A percentile compares a stretch with the other conserved stretches of the same genome.
phyloP scores from a whole-genome alignment of 805 yeast species.

The Saccharomycopsis amapae region DNA sequence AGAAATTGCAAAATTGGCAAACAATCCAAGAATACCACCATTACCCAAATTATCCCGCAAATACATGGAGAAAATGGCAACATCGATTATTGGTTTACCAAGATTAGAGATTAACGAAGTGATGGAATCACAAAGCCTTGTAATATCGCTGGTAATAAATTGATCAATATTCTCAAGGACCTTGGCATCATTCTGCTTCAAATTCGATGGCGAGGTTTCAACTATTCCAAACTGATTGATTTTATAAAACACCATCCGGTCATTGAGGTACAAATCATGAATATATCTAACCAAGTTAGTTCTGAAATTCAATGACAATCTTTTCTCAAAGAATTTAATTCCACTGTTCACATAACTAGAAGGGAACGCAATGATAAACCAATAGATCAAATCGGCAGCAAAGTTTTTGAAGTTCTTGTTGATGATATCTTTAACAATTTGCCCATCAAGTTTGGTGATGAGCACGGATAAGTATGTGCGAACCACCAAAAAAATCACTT shows the following conservation, averaged over 20 bases:
- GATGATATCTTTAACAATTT: constrained; percentile 81
- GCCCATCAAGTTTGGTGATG: constrained; percentile 87
- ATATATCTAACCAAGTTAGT: constrained; percentile 76
- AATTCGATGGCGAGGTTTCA: background rate
- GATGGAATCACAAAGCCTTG: constrained; percentile 71
- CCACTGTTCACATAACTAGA: constrained; percentile 90
- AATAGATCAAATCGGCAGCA: constrained; percentile 66
- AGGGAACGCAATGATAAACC: constrained; percentile 89
- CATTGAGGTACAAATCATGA: constrained; percentile 83
- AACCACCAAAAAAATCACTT: constrained; percentile 64
- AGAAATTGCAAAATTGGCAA: constrained; percentile 71
- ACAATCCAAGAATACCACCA: constrained; percentile 76
- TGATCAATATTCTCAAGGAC: constrained; percentile 68
- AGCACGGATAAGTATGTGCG: constrained; percentile 83
- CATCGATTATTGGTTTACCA: constrained; percentile 87
- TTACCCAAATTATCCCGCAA: constrained; percentile 81
- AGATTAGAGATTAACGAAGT: constrained; percentile 79
- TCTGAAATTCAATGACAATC: constrained; percentile 77
- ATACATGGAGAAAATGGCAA: constrained; percentile 76
- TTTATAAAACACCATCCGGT: constrained; percentile 77
- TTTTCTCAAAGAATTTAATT: constrained; percentile 70
- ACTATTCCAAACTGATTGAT: constrained; percentile 46
- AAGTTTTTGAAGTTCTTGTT: constrained; percentile 76
- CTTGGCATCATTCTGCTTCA: constrained; percentile 21
- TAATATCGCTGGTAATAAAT: constrained; percentile 74